Percentiles rank a stretch among this genome's conserved stretches.
Evolutionary conservation across 805 yeast species (phyloP).

Genomic region (Saturnispora besseyi): DNA sequence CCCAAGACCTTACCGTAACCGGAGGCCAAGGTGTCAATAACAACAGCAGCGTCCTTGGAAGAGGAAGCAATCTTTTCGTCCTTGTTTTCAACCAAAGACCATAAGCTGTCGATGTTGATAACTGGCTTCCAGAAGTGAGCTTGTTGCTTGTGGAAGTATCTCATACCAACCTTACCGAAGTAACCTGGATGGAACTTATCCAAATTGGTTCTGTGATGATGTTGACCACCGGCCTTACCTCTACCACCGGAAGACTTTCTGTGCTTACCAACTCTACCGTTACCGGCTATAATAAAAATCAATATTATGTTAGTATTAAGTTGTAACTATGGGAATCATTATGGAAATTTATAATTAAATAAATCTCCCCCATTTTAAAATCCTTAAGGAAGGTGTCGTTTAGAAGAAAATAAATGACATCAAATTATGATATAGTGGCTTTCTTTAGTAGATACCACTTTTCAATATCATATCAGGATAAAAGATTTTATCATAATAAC

Average conservation of each 20-base stretch:
- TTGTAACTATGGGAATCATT: slow-evolving; percentile 7
- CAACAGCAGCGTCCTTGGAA: slow-evolving; percentile 89
- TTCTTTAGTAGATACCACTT: not conserved
- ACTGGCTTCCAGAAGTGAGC: slow-evolving; percentile 97
- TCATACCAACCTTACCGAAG: slow-evolving; percentile 99
- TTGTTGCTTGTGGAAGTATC: slow-evolving; percentile 96
- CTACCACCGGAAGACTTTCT: slow-evolving; percentile 99
- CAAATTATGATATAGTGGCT: not conserved
- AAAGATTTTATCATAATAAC: not conserved
- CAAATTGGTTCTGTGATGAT: slow-evolving; percentile 99
- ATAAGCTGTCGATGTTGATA: slow-evolving; percentile 95
- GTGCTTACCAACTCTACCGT: slow-evolving; percentile 99
- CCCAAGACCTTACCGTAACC: slow-evolving; percentile 99
- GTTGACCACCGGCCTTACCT: slow-evolving; percentile 99
- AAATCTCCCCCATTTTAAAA: slow-evolving; percentile 8
- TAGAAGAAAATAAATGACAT: not conserved
- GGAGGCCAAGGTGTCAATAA: slow-evolving; percentile 97
- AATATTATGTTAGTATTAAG: slow-evolving; percentile 13
- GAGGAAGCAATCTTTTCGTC: slow-evolving; percentile 85
- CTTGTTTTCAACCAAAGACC: slow-evolving; percentile 95
- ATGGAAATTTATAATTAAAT: slow-evolving; percentile 1
- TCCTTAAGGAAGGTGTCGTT: not conserved
- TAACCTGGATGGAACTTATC: slow-evolving; percentile 99
- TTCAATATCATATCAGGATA: not conserved
- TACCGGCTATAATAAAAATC: slow-evolving; percentile 70